phyloP scores from a whole-genome alignment of 2,329 filamentous ascomycete species.

The Chaetothyriales sp. region DNA sequence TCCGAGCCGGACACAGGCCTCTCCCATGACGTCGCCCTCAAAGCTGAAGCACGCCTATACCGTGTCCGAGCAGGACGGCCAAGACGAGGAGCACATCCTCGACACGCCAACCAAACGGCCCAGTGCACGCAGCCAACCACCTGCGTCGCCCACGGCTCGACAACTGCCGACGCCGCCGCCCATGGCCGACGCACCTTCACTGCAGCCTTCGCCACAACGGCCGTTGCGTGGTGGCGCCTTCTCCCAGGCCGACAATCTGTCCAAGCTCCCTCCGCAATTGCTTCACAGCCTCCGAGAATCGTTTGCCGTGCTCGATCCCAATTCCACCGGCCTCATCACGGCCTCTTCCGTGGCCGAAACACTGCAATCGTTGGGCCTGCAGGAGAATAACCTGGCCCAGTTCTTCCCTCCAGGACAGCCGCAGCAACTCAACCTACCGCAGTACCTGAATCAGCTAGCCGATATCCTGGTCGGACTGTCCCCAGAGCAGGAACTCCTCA shows the following conservation, averaged over 20 bases:
- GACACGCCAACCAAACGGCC: constrained; percentile 31
- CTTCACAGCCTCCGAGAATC: constrained; percentile 79
- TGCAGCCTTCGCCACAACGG: constrained; percentile 7
- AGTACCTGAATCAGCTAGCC: constrained; percentile 73
- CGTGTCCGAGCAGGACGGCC: constrained; percentile 27
- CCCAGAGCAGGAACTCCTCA: constrained; percentile 64
- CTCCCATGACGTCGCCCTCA: constrained; percentile 33
- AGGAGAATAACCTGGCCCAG: constrained; percentile 57
- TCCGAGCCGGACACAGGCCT: constrained; percentile 28
- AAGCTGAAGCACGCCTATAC: constrained; percentile 36
- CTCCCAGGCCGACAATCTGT: constrained; percentile 25
- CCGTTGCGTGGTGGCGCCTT: background rate
- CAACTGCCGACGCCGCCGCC: constrained; percentile 6
- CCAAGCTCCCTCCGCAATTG: constrained; percentile 59
- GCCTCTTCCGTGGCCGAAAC: constrained; percentile 77
- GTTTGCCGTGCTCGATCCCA: constrained; percentile 83
- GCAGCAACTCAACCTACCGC: constrained; percentile 66
- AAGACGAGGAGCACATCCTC: constrained; percentile 16
- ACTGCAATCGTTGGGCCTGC: constrained; percentile 54
- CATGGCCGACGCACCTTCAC: background rate
- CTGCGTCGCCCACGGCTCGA: constrained; percentile 1
- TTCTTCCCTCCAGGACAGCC: constrained; percentile 68
- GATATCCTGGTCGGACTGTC: constrained; percentile 61
- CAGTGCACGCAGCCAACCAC: constrained; percentile 22
- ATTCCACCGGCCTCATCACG: constrained; percentile 72